Evolutionary conservation across 1,284 basidiomycete species (phyloP).

Genomic region (Microbotryum scabiosae): DNA sequence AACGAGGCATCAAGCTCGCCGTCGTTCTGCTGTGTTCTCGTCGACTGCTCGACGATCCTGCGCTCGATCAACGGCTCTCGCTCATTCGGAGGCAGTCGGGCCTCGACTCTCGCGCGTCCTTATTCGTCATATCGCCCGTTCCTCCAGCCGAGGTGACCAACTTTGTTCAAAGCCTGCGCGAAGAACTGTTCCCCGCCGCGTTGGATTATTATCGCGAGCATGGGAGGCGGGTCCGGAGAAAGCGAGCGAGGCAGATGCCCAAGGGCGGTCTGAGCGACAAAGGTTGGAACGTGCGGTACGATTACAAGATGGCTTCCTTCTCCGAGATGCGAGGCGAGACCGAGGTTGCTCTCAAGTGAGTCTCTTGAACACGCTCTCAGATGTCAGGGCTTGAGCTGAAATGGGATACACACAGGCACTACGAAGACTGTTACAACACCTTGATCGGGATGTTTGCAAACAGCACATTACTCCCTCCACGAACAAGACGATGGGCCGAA

Average conservation of each 20-base stretch:
- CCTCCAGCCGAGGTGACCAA: slow-evolving; percentile 68
- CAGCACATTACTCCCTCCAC: slow-evolving; percentile 64
- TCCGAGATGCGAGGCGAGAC: slow-evolving; percentile 87
- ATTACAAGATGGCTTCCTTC: slow-evolving; percentile 94
- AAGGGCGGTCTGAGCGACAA: slow-evolving; percentile 62
- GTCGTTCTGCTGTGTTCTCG: slow-evolving; percentile 87
- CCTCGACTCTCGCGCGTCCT: slow-evolving; percentile 77
- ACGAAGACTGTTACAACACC: slow-evolving; percentile 78
- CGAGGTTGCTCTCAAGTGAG: slow-evolving; percentile 73
- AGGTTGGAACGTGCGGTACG: slow-evolving; percentile 92
- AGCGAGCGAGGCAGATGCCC: slow-evolving; percentile 49
- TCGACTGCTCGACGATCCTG: slow-evolving; percentile 67
- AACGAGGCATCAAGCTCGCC: slow-evolving; percentile 85
- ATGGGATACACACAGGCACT: slow-evolving; percentile 52
- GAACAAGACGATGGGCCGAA: slow-evolving; percentile 96
- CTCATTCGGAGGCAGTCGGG: slow-evolving; percentile 77
- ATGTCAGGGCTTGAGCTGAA: slow-evolving; percentile 21
- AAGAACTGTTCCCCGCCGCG: slow-evolving; percentile 76
- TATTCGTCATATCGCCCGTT: slow-evolving; percentile 92
- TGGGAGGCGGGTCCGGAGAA: slow-evolving; percentile 79
- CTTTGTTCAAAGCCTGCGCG: slow-evolving; percentile 74
- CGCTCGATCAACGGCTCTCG: slow-evolving; percentile 71
- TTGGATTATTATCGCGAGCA: slow-evolving; percentile 88
- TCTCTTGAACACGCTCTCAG: slow-evolving; percentile 19
- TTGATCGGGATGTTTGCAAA: slow-evolving; percentile 68